Base-by-base conservation (phyloP, 2,329 filamentous ascomycete species). In the Pseudogymnoascus sp. region DNA sequence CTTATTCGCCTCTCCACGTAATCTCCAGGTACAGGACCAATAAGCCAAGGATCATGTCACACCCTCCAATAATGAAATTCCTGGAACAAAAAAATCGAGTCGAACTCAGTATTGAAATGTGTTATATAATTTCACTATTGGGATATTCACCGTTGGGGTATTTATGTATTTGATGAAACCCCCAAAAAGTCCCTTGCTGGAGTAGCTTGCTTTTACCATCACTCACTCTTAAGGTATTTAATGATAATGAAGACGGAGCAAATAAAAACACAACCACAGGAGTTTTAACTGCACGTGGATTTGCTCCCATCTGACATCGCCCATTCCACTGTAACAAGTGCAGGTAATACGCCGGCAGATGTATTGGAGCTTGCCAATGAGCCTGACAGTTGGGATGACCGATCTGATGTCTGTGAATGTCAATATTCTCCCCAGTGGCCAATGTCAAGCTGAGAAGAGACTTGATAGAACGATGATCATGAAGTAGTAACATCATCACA, bases 1-100 rank as follows among this genome's bases (percentile, higher is more conserved):
- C 4, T 54, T 54, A 33, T 54, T 54, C 47, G 47, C 47, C 29
- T 54, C 47, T 31, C 41, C 41, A 54, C 31, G 29, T 54, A 54
- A 54, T 54, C 47, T 54, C 26, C 47, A 54, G 47, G 47, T 13
- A 35, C 47, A 21, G 24, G 7, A 17, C n/a, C 10, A 21, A 33
- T 21, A 54, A 17, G 29, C 29, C 44, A 17, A 54, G n/a, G 11
- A 33, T 26, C 33, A 33, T 54, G 29, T 17, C 29, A 11, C 29
- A 33, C n/a, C 44, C 29, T 15, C n/a, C 26, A 54, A 54, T 17
- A 33, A 54, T 13, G 29, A 31, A 8, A n/a, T 7, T 5, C 11
- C 9, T 31, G 2, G 11, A 5, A 26, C 21, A 5, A 10, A 10
- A 29, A 47, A 50, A 1, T n/a, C 11, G 31, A 50, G 7, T 1